These are phyloP conservation scores for Meyerozyma guilliermondii DNA, from an alignment of 1,139 yeast genomes.

Conservation along the genomic window DNA sequence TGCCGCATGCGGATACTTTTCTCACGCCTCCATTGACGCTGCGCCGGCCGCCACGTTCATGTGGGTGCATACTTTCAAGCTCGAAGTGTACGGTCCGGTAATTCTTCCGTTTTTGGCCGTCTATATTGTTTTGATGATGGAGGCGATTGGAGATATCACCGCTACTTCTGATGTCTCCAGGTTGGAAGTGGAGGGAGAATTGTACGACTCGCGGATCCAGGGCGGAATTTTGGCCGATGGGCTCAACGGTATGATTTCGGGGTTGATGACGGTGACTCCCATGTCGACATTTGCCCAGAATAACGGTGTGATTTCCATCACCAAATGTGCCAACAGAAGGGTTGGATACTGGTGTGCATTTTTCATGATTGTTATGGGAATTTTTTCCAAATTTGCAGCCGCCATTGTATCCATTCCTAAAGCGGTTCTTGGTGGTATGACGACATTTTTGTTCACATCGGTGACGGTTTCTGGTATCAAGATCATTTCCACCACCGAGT, in stretches of 20 bases:
- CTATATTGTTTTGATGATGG: conserved; percentile 78
- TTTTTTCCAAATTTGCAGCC: conserved; percentile 85
- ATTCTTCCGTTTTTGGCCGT: conserved; percentile 81
- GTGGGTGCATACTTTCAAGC: conserved; percentile 81
- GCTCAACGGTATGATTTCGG: conserved; percentile 65
- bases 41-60: conserved; percentile 85
- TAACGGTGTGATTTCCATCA: conserved; percentile 87
- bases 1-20: conserved; percentile 84
- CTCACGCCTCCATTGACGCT: conserved; percentile 42
- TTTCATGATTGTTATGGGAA: conserved; percentile 77
- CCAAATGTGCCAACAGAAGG: conserved; percentile 80
- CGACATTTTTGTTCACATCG: conserved; percentile 79
- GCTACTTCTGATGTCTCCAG: conserved; percentile 90
- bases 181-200: conserved; percentile 72
- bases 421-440: conserved; percentile 89
- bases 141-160: conserved; percentile 88
- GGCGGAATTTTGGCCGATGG: conserved; percentile 90
- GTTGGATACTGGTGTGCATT: conserved; percentile 91
- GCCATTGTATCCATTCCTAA: conserved; percentile 81
- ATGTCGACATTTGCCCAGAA: conserved; percentile 89
- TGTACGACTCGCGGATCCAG: conserved; percentile 79
- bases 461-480: conserved; percentile 87
- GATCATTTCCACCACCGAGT: conserved; percentile 68
- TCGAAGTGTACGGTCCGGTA: conserved; percentile 73
- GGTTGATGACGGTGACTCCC: conserved; percentile 73